A percentile compares a stretch with the other conserved stretches of the same genome.
These are phyloP conservation scores for Scedosporium dehoogii DNA, from an alignment of 2,329 filamentous ascomycete species.

Conservation along the genomic window DNA sequence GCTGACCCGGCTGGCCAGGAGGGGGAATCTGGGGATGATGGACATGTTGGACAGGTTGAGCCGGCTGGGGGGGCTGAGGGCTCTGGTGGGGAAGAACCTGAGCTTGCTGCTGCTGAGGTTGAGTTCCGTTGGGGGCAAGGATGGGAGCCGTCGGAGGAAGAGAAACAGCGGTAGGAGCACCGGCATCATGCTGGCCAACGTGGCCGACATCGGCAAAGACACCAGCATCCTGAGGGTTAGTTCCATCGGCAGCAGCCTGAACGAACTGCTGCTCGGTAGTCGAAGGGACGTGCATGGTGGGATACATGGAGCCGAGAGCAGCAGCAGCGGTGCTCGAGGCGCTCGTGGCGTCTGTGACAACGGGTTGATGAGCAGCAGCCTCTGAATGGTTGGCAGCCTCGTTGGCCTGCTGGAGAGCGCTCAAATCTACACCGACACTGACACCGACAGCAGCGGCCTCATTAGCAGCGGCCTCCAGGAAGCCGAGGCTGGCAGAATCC, in stretches of 20 bases:
- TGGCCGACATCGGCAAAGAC: constrained; percentile 3
- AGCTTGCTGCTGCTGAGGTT: constrained; percentile 6
- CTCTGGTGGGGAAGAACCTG: constrained; percentile 4
- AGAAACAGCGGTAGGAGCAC: constrained; percentile 22
- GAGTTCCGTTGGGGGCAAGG: constrained; percentile 9
- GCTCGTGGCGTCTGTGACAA: constrained; percentile 38
- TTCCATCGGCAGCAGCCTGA: constrained; percentile 29
- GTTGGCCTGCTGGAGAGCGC: constrained; percentile 43
- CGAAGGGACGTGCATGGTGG: constrained; percentile 46
- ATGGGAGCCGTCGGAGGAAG: constrained; percentile 14
- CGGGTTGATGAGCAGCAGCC: constrained; percentile 26
- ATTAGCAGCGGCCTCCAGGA: constrained; percentile 33
- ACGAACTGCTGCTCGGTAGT: constrained; percentile 51
- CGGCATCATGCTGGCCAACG: constrained; percentile 22
- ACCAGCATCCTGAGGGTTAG: constrained; percentile 14
- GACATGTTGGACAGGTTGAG: constrained; percentile 7
- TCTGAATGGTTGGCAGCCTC: constrained; percentile 9
- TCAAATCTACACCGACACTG: constrained; percentile 42
- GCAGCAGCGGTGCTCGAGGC: constrained; percentile 51
- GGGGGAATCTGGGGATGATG: neutral
- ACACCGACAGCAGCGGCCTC: constrained; percentile 14
- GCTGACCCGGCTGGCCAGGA: constrained; percentile 2
- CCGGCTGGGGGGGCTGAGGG: constrained; percentile 10
- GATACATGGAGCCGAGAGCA: constrained; percentile 47
- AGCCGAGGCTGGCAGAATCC: constrained; percentile 17